Evolutionary conservation across 345 rosid species (phyloP).

Genomic region (Pistacia integerrima): DNA sequence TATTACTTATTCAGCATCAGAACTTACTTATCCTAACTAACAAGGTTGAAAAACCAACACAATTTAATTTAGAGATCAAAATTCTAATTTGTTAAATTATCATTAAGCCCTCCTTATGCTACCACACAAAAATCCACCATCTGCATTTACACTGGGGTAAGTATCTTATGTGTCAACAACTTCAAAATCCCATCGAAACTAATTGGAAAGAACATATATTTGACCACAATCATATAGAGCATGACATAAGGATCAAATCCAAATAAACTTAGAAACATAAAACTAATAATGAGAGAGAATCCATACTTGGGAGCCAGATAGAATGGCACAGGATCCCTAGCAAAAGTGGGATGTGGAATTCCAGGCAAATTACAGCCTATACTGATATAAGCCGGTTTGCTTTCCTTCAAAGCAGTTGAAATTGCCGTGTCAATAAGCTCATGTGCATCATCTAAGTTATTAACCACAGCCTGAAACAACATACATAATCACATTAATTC

Average conservation of each 20-base stretch:
- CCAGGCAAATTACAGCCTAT: slow-evolving; percentile 67
- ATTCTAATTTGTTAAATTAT: background rate
- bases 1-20: background rate
- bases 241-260: background rate
- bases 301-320: slow-evolving; percentile 54
- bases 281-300: slow-evolving; percentile 12
- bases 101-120: background rate
- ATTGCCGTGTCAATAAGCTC: slow-evolving; percentile 68
- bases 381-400: slow-evolving; percentile 72
- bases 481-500: background rate
- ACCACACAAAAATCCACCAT: background rate
- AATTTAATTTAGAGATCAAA: background rate
- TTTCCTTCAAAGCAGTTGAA: slow-evolving; percentile 75
- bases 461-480: slow-evolving; percentile 60
- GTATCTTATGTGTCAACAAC: background rate
- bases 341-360: slow-evolving; percentile 65
- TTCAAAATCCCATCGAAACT: background rate
- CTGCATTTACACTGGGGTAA: background rate
- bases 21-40: background rate
- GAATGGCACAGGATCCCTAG: slow-evolving; percentile 69
- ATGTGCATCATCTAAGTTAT: slow-evolving; percentile 73
- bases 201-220: background rate
- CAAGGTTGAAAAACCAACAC: background rate
- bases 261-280: background rate
- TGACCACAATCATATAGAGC: background rate